Evolutionary conservation across 2,329 filamentous ascomycete genomes (phyloP), one percentile per base, ranked within the genome.

Genomic region (Xylaria sp.): DNA sequence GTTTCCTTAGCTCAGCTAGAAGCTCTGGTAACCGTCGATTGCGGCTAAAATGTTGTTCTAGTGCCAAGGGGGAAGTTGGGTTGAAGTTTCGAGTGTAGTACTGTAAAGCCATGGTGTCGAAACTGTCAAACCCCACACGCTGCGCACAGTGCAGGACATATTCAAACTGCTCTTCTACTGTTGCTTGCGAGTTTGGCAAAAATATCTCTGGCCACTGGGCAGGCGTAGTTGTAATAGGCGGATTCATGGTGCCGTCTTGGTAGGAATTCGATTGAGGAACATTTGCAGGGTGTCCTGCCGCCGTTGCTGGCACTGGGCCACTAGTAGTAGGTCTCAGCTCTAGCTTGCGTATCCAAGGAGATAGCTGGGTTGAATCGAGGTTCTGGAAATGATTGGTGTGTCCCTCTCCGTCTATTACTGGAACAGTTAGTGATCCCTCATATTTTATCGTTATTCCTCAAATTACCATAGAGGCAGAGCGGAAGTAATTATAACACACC

Each of bases 51-150:
- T 54, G 46, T 21, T 61, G 58, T 10, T 61, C 53, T 17, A 47
- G 15, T 8, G 53, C 46, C 17, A 61, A 13, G 5, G 33, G 25
- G 5, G 58, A 61, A 10, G 23, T 13, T 9, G 58, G 53, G 40
- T 61, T 29, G 40, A 61, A 61, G 33, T 52, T 56, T n/a, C 40
- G 53, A 2, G 53, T 52, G 25, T 61, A 61, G 40, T 61, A 61
- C 6, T 56, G 46, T 23, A 52, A 47, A 4, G 58, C 52, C 53
- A 61, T 56, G 2, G 52, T 56, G 19, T 61, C 58, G 47, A 61
- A 56, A 13, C 40, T 61, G 19, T 56, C 46, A 33, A 61, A 61
- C 5, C 58, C 58, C 17, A 31, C 58, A 21, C 53, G 58, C 40
- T 53, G 58, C 6, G 52, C 58, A 35, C 53, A 56, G n/a, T 27